Base-by-base conservation (phyloP, 129 eudicot species). In the Artemisia tridentata region DNA sequence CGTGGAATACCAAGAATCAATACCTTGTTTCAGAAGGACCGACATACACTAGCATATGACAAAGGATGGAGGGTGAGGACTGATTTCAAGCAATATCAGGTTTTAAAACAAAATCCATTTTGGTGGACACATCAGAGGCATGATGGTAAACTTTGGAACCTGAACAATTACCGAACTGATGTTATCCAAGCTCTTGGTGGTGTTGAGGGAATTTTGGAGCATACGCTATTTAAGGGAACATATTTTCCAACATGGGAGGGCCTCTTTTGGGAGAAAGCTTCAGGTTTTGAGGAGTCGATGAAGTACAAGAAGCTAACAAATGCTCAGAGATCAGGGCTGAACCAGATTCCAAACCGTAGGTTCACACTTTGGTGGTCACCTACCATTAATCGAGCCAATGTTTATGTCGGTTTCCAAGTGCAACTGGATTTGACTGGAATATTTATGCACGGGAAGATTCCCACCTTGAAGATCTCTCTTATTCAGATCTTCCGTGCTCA, bases 51-150 rank as follows among this genome's bases (percentile, higher is more conserved):
- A 62, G 98, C 96, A 10, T 92, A 92, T 83, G 98, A 92, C 78
- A 92, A 92, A 82, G 98, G 96, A 23, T 92, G 98, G 98, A 86
- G 98, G 56, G 98, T 92, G 53, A 79, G 98, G 54, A 92, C 98
- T 16, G 98, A 92, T 72, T 92, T 92, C 34, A 92, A 92, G 75
- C 98, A 92, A 66, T 89, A 86, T 73, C 98, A 92, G 72, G 96
- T 92, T 49, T 72, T 92, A 79, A 92, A 92, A 72, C 96, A 92
- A 67, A 92, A 89, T 76, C 98, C 98, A 0, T 92, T 89, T 79
- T 92, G 98, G 98, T 92, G 98, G 98, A 92, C 98, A 11, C 98
- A 92, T 74, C 98, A 92, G 85, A 82, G 98, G 76, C 98, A 92
- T 57, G 98, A 92, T 77, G 98, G 98, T 29, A 89, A 92, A 74